Base-by-base conservation (phyloP, 495 filamentous ascomycete genomes). In the Tuber borchii region DNA sequence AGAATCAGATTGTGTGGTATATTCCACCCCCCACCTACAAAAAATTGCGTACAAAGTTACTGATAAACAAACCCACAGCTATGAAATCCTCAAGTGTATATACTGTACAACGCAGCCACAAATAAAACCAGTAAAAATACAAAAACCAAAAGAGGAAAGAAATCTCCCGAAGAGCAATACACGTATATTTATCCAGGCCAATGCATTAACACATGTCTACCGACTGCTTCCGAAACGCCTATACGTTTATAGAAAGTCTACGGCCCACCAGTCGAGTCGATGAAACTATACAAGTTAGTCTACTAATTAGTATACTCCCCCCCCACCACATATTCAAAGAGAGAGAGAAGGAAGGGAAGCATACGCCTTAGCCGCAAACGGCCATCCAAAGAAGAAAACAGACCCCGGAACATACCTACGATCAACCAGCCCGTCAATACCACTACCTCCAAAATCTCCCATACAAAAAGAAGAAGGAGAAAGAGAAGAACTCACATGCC, bases 321-420 rank as follows among this genome's bases (percentile, higher is more conserved):
- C 72, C 40, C 10, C 26, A 76, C 26, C 26, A 20, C 26, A 17
- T 8, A 12, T 43, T 43, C 9, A 1, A 43, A 43, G 42, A 43
- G 5, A 40, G 39, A 22, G 2, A 26, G 19, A 42, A 6, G 10
- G 37, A 69, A 68, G 39, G 39, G 39, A 12, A 12, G 72, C 74
- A 70, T 73, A 78, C 74, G 71, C 71, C 61, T 80, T 74, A 39
- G 77, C 77, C 7, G 77, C 77, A 75, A 81, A 75, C 6, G 79
- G 77, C 79, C 79, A 81, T n/a, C 77, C 77, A 34, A 81, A 79
- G 22, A 81, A 79, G 7, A 81, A 44, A 10, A 72, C 43, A 40
- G 71, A 80, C 46, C 73, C 51, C 1, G 79, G 79, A 46, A 81
- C 34, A 70, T 81, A 81, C 61, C 77, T 80, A 56, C 26, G n/a